Evolutionary conservation across 2,329 filamentous ascomycete species (phyloP).

Genomic region (Xylariaceae sp.): DNA sequence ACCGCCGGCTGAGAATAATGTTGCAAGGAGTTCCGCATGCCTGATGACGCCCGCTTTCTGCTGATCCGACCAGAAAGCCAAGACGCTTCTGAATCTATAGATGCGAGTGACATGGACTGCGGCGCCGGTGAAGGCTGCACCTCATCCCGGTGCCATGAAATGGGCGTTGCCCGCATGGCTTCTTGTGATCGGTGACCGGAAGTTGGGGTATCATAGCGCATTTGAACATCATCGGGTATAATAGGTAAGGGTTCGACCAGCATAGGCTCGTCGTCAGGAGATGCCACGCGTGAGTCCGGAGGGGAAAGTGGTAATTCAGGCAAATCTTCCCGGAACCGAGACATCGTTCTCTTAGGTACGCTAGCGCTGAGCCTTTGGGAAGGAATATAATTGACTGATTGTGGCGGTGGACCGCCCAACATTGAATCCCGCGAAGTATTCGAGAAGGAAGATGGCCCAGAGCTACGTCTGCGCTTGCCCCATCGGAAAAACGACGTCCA

Average conservation of each 20-base stretch:
- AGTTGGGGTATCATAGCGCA: constrained; percentile 51
- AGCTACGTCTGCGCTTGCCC: constrained; percentile 59
- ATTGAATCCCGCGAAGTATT: constrained; percentile 92
- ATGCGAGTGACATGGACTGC: constrained; percentile 85
- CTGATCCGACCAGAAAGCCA: constrained; percentile 81
- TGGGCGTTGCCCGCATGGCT: constrained; percentile 48
- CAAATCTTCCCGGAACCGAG: constrained; percentile 89
- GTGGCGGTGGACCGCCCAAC: constrained; percentile 45
- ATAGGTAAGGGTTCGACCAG: constrained; percentile 38
- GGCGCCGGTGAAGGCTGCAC: constrained; percentile 56
- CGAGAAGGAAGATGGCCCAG: constrained; percentile 77
- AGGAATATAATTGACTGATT: constrained; percentile 37
- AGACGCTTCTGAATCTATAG: constrained; percentile 92
- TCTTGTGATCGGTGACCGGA: constrained; percentile 48
- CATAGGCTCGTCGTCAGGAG: constrained; percentile 64
- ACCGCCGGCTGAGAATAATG: constrained; percentile 48
- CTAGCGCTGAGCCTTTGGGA: constrained; percentile 43
- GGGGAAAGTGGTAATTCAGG: constrained; percentile 86
- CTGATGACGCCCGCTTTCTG: constrained; percentile 50
- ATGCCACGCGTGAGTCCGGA: constrained; percentile 78
- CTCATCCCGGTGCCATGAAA: constrained; percentile 46
- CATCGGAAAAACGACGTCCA: constrained; percentile 79
- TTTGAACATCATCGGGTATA: constrained; percentile 38
- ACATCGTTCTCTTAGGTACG: constrained; percentile 77
- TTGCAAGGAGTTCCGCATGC: constrained; percentile 45